phyloP scores from a whole-genome alignment of 345 rosid species.

The Hibiscus tridactylites region DNA sequence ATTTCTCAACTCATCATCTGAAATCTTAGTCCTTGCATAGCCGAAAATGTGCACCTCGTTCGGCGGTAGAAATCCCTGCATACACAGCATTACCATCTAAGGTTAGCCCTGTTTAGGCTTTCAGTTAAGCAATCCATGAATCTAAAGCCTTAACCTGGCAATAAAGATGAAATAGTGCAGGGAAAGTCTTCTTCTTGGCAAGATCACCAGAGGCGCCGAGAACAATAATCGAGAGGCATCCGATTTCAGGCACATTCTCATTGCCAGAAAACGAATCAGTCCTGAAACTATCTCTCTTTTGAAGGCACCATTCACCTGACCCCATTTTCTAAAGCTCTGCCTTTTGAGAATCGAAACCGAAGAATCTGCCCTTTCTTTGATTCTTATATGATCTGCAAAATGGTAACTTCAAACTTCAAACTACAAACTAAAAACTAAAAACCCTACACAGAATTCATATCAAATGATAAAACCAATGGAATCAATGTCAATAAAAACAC shows the following conservation, averaged over 20 bases:
- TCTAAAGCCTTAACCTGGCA: constrained; percentile 51
- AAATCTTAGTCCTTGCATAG: constrained; percentile 83
- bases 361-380: neutral
- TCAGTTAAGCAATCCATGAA: neutral
- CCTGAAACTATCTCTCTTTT: constrained; percentile 40
- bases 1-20: constrained; percentile 62
- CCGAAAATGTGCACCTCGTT: constrained; percentile 90
- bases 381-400: neutral
- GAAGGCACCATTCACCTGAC: constrained; percentile 42
- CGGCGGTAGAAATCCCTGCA: constrained; percentile 72
- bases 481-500: neutral
- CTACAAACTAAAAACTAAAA: neutral
- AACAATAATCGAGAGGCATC: constrained; percentile 78
- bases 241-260: constrained; percentile 49
- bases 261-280: constrained; percentile 25
- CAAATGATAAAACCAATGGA: neutral
- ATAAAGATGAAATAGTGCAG: constrained; percentile 82
- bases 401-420: neutral
- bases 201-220: constrained; percentile 98
- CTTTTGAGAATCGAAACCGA: neutral
- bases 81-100: constrained; percentile 4
- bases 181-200: constrained; percentile 96
- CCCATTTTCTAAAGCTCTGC: constrained; percentile 29
- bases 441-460: neutral
- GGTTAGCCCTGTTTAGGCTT: neutral